Evolutionary conservation across 108 stramenopile species (phyloP).

Genomic region (Pseudonitzschia delicatissima): DNA sequence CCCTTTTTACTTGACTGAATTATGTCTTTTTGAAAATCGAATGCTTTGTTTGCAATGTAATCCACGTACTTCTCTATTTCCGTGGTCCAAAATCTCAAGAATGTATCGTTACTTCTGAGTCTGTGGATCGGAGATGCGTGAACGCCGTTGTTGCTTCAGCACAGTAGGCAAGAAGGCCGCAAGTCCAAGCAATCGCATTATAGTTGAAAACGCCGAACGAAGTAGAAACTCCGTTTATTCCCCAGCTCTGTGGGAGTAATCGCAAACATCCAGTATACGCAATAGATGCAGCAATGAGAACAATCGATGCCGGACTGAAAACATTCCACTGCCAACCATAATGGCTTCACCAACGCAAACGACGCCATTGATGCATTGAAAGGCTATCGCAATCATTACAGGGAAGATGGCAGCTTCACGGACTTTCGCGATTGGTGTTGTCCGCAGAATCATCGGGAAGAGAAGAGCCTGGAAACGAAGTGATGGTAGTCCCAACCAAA

Average conservation of each 20-base stretch:
- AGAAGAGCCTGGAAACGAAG: slow-evolving; percentile 48
- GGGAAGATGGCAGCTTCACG: slow-evolving; percentile 67
- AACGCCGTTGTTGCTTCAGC: too few relatives aligned
- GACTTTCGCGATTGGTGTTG: slow-evolving; percentile 67
- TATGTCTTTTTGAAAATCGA: too few relatives aligned
- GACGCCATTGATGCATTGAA: slow-evolving; percentile 66
- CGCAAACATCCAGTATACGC: slow-evolving; percentile 52
- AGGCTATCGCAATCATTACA: slow-evolving; percentile 48
- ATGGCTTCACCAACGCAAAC: slow-evolving; percentile 72
- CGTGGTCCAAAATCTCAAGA: too few relatives aligned
- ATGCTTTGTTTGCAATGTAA: too few relatives aligned
- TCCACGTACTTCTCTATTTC: too few relatives aligned
- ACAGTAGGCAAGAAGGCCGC: slow-evolving; percentile 32
- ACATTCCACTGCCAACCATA: slow-evolving; percentile 49
- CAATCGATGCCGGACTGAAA: slow-evolving; percentile 46
- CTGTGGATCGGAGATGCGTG: too few relatives aligned
- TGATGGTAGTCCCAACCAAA: slow-evolving; percentile 48
- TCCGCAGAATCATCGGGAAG: slow-evolving; percentile 51
- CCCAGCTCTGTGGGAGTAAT: slow-evolving; percentile 45
- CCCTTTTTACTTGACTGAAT: too few relatives aligned
- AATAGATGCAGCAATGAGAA: slow-evolving; percentile 52
- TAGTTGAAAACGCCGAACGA: slow-evolving; percentile 60
- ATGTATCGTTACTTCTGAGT: too few relatives aligned
- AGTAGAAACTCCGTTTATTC: slow-evolving; percentile 63
- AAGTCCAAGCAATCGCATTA: slow-evolving; percentile 53